phyloP scores from a whole-genome alignment of 441 rosid species.

The Populus trichocarpa region DNA sequence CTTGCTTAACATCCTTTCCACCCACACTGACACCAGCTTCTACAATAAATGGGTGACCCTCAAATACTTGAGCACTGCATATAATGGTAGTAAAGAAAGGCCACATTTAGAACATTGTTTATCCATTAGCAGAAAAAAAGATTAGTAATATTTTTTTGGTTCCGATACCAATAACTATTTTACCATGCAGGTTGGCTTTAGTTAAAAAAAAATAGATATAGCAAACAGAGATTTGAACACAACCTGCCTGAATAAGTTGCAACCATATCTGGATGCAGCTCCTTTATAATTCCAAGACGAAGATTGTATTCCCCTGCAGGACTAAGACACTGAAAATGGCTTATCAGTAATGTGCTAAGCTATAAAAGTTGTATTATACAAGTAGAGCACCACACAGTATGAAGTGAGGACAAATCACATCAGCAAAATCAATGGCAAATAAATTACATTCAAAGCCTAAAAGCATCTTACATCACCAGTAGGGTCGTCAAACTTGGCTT shows the following conservation, averaged over 20 bases:
- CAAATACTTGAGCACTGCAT: slow-evolving; percentile 96
- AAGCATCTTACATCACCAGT: slow-evolving; percentile 79
- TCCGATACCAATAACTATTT: background rate
- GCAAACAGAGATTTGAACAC: slow-evolving; percentile 24
- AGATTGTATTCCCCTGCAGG: slow-evolving; percentile 99
- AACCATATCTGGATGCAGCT: slow-evolving; percentile 98
- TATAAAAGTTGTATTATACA: background rate
- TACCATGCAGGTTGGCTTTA: background rate
- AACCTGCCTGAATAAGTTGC: slow-evolving; percentile 98
- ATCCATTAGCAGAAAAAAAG: background rate
- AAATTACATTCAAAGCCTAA: slow-evolving; percentile 7
- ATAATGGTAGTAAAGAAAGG: slow-evolving; percentile 22
- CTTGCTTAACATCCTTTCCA: slow-evolving; percentile 96
- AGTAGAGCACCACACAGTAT: background rate
- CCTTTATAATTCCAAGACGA: slow-evolving; percentile 97
- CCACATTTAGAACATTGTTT: slow-evolving; percentile 5
- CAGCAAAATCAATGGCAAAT: background rate
- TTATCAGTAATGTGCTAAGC: slow-evolving; percentile 2
- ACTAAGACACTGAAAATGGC: slow-evolving; percentile 77
- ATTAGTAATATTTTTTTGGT: slow-evolving; percentile 2
- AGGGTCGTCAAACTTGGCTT: slow-evolving; percentile 97
- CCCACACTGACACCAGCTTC: slow-evolving; percentile 99
- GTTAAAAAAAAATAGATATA: slow-evolving; percentile 1
- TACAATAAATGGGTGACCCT: slow-evolving; percentile 96
- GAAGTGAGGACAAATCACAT: background rate